Conservation (phyloP, 1,284 basidiomycete genomes). For the Austropuccinia psidii region DNA sequence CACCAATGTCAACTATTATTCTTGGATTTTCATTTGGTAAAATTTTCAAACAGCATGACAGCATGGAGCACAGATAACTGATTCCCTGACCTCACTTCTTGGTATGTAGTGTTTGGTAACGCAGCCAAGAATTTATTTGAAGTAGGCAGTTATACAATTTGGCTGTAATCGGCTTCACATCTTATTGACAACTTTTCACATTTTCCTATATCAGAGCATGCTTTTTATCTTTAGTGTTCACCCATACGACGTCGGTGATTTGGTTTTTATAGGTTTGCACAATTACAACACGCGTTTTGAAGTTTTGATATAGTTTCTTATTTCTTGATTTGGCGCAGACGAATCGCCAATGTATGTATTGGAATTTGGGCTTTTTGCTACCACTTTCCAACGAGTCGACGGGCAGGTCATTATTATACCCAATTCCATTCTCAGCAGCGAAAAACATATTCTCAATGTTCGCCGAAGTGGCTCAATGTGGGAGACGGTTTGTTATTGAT, state of each 20-base stretch:
- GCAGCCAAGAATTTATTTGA: conserved; percentile 73
- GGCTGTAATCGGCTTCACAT: conserved; percentile 50
- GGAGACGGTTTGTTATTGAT: conserved; percentile 59
- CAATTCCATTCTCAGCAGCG: conserved; percentile 63
- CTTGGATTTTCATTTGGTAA: conserved; percentile 45
- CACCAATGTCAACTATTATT: conserved; percentile 70
- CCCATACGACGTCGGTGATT: conserved; percentile 47
- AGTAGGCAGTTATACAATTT: conserved; percentile 67
- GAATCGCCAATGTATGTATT: conserved; percentile 61
- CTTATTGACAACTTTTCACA: not conserved
- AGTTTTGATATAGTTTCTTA: not conserved
- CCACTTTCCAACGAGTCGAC: conserved; percentile 67
- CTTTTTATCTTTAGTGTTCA: conserved; percentile 41
- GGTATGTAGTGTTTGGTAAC: conserved; percentile 57
- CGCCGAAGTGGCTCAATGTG: conserved; percentile 54
- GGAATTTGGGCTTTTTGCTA: conserved; percentile 73
- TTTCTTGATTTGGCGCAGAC: conserved; percentile 58
- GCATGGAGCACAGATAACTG: too few species aligned
- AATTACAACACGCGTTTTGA: not conserved
- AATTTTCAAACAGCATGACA: conserved; percentile 56
- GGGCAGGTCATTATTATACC: conserved; percentile 71
- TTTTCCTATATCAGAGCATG: conserved; percentile 19
- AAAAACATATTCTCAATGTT: conserved; percentile 63
- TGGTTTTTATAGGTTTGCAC: conserved; percentile 45
- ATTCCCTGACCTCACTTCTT: too few species aligned